Percentiles rank a stretch among this genome's conserved stretches.
Conservation (phyloP, 805 yeast genomes). For the Tetrapisispora namnaoensis region DNA sequence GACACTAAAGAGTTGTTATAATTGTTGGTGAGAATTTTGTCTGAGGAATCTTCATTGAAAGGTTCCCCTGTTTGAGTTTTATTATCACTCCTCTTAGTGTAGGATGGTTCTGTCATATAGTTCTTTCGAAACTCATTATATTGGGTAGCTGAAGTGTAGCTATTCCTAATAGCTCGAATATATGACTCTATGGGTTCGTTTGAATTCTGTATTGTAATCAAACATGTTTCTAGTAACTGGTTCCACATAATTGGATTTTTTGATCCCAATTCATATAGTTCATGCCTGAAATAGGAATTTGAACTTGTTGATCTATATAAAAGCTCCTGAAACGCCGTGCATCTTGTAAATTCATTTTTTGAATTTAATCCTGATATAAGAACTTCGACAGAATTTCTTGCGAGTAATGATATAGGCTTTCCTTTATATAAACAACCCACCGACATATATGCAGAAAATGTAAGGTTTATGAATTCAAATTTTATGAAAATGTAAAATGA, state of each 20-base stretch:
- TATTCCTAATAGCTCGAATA: constrained; percentile 12
- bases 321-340: constrained; percentile 69
- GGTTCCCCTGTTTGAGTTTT: no score
- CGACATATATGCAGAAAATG: constrained; percentile 55
- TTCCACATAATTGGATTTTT: constrained; percentile 46
- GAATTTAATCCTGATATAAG: constrained; percentile 55
- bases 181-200: constrained; percentile 30
- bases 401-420: constrained; percentile 44
- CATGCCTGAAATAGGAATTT: constrained; percentile 38
- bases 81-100: no score
- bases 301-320: constrained; percentile 50
- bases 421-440: constrained; percentile 65
- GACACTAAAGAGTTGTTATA: constrained; percentile 12
- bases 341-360: constrained; percentile 37
- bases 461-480: constrained; percentile 50
- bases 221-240: constrained; percentile 49
- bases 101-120: neutral
- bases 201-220: constrained; percentile 42
- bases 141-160: neutral
- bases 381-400: constrained; percentile 53
- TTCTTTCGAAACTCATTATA: neutral
- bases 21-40: neutral
- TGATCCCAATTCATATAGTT: constrained; percentile 44
- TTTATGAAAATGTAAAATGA: constrained; percentile 29
- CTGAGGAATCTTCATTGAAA: neutral